Evolutionary conservation across 208 protist genomes (phyloP).

Genomic region (Naegleria lovaniensis): DNA sequence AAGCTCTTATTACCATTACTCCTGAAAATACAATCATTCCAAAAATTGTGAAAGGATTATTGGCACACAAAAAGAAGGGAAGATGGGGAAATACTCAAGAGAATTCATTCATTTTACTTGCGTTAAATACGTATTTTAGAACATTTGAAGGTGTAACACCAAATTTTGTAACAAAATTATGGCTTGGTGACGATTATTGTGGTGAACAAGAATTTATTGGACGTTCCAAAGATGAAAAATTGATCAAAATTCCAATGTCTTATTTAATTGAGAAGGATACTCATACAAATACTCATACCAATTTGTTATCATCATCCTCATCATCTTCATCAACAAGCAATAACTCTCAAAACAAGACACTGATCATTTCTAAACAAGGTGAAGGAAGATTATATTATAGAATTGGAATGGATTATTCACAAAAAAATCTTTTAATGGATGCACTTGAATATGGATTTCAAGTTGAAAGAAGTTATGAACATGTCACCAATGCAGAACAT

Average conservation of each 20-base stretch:
- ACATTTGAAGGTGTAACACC: neutral
- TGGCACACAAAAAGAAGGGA: constrained; percentile 21
- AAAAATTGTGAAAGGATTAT: neutral
- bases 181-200: neutral
- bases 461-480: constrained; percentile 25
- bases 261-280: too few relatives aligned
- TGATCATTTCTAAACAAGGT: constrained; percentile 3
- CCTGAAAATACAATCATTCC: neutral
- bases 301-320: too few relatives aligned
- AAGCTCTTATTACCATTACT: neutral
- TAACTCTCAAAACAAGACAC: neutral
- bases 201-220: constrained; percentile 3
- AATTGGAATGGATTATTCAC: constrained; percentile 19
- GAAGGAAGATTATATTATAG: constrained; percentile 23
- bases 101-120: neutral
- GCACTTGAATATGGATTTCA: neutral
- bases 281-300: too few relatives aligned
- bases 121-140: constrained; percentile 1
- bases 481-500: neutral
- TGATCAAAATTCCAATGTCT: constrained; percentile 2
- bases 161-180: neutral
- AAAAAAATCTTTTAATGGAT: neutral
- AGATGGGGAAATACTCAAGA: constrained; percentile 23
- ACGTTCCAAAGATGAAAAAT: neutral
- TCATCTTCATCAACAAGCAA: too few relatives aligned